These are phyloP conservation scores for Jatropha multifida DNA, from an alignment of 441 rosid species.

Conservation along the genomic window DNA sequence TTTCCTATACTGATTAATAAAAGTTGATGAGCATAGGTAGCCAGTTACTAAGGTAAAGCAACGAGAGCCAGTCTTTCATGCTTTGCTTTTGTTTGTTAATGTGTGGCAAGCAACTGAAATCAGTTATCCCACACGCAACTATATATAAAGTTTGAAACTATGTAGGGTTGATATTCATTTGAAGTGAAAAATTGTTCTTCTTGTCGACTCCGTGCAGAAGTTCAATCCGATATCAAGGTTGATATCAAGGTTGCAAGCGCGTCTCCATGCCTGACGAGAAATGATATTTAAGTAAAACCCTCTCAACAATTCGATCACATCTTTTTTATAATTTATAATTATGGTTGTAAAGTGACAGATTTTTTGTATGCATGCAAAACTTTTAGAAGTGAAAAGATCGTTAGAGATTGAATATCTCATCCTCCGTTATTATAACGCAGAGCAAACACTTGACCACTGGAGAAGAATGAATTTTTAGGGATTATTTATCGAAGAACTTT, in stretches of 20 bases:
- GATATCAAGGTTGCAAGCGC: neutral
- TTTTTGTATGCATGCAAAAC: no score
- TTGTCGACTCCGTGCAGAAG: neutral
- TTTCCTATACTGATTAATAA: no score
- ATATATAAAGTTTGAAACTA: neutral
- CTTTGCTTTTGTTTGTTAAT: neutral
- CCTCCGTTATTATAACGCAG: no score
- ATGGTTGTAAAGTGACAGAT: no score
- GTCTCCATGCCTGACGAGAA: no score
- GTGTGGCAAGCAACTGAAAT: neutral
- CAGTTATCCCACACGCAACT: neutral
- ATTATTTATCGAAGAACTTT: neutral
- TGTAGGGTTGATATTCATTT: neutral
- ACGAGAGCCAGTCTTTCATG: neutral
- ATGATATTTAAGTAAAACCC: no score
- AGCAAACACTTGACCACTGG: no score
- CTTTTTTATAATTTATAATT: neutral
- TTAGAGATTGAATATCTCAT: no score
- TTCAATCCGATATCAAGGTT: neutral
- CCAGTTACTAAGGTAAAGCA: no score
- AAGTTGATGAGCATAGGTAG: no score
- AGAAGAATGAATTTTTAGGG: neutral
- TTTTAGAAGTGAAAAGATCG: no score
- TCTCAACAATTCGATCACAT: neutral
- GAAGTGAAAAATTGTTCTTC: neutral